Evolutionary conservation across 352 stramenopile species (phyloP), one percentile per base, ranked within the genome.

Genomic region (Phytopythium litorale): DNA sequence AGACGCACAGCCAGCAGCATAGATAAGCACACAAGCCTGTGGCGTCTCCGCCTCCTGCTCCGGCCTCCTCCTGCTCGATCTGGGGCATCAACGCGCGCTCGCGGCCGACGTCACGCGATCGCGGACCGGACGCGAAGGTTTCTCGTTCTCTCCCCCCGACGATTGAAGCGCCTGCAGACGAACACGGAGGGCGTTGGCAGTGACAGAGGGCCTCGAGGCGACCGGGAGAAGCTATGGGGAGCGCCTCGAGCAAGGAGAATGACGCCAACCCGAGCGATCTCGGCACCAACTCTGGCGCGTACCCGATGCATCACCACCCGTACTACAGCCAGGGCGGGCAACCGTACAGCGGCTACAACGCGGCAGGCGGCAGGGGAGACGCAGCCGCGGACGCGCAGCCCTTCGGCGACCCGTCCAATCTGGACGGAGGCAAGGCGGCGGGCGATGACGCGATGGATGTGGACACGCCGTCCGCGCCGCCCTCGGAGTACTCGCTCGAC

Each of bases 181-280:
- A 25, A 49, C 9, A 49, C 19, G 38, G 16, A 49, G 19, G 42
- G 11, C n/a, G 12, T 9, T 32, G 23, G 19, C 45, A 18, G 21
- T 11, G 11, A 16, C 23, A 16, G 48, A 23, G 15, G 9, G 12
- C 46, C 46, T 16, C 51, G 7, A 51, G 43, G 21, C 42, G 59
- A 40, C 46, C 46, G 28, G 16, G 11, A 3, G 52, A 43, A 25
- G 35, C 40, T 35, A 94, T 94, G 85, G 85, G 85, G 55, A 94
- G 85, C 78, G 83, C 83, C 28, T 91, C 79, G 37, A 94, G 85
- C 67, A 92, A 92, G 64, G 72, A 88, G 58, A 79, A 88, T 72
- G 85, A 94, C 60, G 71, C 78, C 50, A 89, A 92, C 64, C 85
- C 79, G n/a, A 80, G 81, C 49, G 84, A 92, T 45, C 68, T 94